Conservation (phyloP, 495 filamentous ascomycete species). For the Penicillium maclennaniae region DNA sequence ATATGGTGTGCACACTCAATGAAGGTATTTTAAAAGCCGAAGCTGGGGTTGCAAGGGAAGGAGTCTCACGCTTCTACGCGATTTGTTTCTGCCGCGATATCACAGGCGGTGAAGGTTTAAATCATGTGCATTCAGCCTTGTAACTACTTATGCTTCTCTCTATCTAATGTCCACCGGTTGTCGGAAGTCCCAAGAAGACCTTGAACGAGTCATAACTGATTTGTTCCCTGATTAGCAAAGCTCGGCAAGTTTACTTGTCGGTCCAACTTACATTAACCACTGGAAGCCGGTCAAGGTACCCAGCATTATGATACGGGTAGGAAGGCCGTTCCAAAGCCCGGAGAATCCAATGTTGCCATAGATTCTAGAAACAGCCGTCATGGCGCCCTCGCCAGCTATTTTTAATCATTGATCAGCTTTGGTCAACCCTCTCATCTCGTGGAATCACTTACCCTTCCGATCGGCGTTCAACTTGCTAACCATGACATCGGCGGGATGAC, state of each 20-base stretch:
- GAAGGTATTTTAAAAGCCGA: neutral
- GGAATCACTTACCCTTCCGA: constrained; percentile 48
- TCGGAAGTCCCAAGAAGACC: constrained; percentile 65
- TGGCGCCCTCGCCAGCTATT: constrained; percentile 59
- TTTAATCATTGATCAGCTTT: neutral
- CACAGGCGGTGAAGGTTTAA: constrained; percentile 15
- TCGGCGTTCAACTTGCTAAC: constrained; percentile 68
- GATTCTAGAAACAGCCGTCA: constrained; percentile 58
- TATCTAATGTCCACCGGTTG: constrained; percentile 56
- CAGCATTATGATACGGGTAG: constrained; percentile 63
- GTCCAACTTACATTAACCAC: constrained; percentile 58
- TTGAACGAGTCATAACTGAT: constrained; percentile 69
- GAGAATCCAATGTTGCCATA: constrained; percentile 70
- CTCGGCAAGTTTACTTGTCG: neutral
- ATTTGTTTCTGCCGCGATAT: constrained; percentile 29
- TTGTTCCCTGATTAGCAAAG: neutral
- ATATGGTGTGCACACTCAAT: neutral
- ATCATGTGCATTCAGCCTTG: neutral
- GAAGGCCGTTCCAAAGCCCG: constrained; percentile 67
- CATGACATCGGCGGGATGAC: constrained; percentile 68
- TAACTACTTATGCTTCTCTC: neutral
- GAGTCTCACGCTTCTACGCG: constrained; percentile 3
- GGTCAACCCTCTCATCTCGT: neutral
- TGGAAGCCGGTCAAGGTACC: constrained; percentile 67
- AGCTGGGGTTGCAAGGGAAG: constrained; percentile 6